A percentile compares a stretch with the other conserved stretches of the same genome.
Evolutionary conservation across 2,329 filamentous ascomycete species (phyloP).

Genomic region (Colletotrichum lindemuthianum): DNA sequence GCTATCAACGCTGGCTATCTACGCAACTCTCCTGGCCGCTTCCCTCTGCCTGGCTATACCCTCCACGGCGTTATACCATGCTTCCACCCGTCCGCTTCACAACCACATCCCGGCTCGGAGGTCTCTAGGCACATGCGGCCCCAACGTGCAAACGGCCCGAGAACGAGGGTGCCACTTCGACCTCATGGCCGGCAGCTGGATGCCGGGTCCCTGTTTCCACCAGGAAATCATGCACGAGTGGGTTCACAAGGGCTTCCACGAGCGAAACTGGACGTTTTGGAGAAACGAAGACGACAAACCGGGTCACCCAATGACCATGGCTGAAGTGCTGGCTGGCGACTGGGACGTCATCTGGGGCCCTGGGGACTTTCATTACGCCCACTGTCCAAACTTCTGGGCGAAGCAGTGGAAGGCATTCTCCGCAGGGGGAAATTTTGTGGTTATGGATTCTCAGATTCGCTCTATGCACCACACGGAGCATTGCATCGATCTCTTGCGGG

Average conservation of each 20-base stretch:
- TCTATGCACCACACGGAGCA: background rate
- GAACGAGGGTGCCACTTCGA: background rate
- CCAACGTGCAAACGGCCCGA: background rate
- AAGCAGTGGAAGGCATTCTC: conserved; percentile 1
- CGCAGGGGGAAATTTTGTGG: background rate
- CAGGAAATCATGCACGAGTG: background rate
- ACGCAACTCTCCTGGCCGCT: too few relatives aligned
- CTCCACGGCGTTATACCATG: too few relatives aligned
- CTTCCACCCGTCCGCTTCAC: background rate
- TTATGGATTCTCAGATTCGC: background rate
- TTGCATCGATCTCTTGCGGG: background rate
- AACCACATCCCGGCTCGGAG: background rate
- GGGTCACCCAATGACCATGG: background rate
- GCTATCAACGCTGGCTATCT: too few relatives aligned
- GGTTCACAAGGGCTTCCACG: background rate
- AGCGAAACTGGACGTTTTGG: conserved; percentile 1
- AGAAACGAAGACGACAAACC: background rate
- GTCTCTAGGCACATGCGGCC: background rate
- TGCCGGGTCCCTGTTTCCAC: background rate
- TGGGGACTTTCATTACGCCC: conserved; percentile 1
- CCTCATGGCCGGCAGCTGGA: conserved; percentile 2
- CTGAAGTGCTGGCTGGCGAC: background rate
- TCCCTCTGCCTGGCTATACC: too few relatives aligned
- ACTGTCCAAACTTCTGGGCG: background rate
- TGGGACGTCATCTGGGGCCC: conserved; percentile 1